These are phyloP conservation scores for Citeromyces matritensis DNA, from an alignment of 805 yeast species.

Conservation along the genomic window DNA sequence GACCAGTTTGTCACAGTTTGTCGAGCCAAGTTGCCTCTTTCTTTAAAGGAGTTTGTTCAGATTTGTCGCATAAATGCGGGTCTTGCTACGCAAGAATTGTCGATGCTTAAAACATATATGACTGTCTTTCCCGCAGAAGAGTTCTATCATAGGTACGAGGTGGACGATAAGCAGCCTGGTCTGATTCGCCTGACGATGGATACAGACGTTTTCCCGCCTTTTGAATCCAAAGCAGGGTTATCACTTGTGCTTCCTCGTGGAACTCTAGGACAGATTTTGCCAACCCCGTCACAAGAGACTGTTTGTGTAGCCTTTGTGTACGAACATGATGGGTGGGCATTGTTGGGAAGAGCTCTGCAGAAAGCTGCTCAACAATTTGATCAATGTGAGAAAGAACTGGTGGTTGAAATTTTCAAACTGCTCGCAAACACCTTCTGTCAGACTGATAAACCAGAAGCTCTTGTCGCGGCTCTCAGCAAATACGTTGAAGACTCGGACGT, in stretches of 20 bases:
- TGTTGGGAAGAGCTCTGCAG: constrained; percentile 65
- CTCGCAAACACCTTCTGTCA: too few relatives aligned
- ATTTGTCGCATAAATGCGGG: constrained; percentile 48
- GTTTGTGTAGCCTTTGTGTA: constrained; percentile 49
- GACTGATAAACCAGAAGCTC: constrained; percentile 9
- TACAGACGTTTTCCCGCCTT: constrained; percentile 34
- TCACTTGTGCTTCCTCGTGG: constrained; percentile 30
- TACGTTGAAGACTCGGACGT: constrained; percentile 16
- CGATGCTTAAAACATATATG: constrained; percentile 47
- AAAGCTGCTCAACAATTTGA: constrained; percentile 30
- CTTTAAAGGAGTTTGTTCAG: constrained; percentile 44
- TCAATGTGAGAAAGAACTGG: constrained; percentile 19
- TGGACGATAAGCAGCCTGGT: constrained; percentile 38
- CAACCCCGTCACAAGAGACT: constrained; percentile 10
- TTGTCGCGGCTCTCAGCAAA: constrained; percentile 17
- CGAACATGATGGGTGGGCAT: constrained; percentile 76
- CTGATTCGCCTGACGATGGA: constrained; percentile 23
- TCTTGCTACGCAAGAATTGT: constrained; percentile 51
- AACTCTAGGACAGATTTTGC: constrained; percentile 60
- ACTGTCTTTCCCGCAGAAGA: constrained; percentile 22
- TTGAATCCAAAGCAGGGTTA: constrained; percentile 25
- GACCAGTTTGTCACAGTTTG: constrained; percentile 32
- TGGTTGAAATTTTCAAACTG: constrained; percentile 21
- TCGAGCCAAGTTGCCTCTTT: constrained; percentile 61
- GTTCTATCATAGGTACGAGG: constrained; percentile 21